Evolutionary conservation across 108 stramenopile species (phyloP).

Genomic region (Stephanodiscus minutulus): DNA sequence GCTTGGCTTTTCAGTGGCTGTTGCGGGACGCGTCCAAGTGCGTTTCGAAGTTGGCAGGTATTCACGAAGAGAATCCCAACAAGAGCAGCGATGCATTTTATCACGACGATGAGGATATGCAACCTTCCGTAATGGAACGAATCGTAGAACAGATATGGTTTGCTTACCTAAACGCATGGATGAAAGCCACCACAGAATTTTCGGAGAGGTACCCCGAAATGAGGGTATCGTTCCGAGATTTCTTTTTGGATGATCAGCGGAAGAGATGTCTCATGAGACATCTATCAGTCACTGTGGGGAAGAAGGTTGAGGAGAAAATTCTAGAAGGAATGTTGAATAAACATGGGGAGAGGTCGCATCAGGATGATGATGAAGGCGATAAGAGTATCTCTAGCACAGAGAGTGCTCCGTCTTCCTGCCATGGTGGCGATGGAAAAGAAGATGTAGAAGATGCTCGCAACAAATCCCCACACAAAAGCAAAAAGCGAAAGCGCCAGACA

Average conservation of each 20-base stretch:
- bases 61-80: conserved; percentile 11
- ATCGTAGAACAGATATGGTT: conserved; percentile 58
- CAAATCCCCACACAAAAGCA: conserved; percentile 19
- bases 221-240: conserved; percentile 74
- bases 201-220: conserved; percentile 63
- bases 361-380: conserved; percentile 16
- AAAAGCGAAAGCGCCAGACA: conserved; percentile 8
- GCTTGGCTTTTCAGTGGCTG: conserved; percentile 51
- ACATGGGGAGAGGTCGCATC: conserved; percentile 11
- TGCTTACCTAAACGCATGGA: conserved; percentile 63
- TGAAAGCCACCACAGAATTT: conserved; percentile 54
- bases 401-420: conserved; percentile 1
- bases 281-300: conserved; percentile 46
- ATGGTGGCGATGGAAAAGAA: background rate
- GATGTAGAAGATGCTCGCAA: conserved; percentile 12
- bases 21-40: conserved; percentile 45
- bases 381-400: conserved; percentile 9
- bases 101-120: background rate
- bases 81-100: background rate
- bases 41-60: conserved; percentile 37
- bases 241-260: conserved; percentile 34
- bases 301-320: conserved; percentile 45
- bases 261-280: conserved; percentile 32
- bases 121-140: conserved; percentile 9
- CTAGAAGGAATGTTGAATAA: conserved; percentile 29